phyloP scores from a whole-genome alignment of 2,329 filamentous ascomycete species.

The Cadophora sp. region DNA sequence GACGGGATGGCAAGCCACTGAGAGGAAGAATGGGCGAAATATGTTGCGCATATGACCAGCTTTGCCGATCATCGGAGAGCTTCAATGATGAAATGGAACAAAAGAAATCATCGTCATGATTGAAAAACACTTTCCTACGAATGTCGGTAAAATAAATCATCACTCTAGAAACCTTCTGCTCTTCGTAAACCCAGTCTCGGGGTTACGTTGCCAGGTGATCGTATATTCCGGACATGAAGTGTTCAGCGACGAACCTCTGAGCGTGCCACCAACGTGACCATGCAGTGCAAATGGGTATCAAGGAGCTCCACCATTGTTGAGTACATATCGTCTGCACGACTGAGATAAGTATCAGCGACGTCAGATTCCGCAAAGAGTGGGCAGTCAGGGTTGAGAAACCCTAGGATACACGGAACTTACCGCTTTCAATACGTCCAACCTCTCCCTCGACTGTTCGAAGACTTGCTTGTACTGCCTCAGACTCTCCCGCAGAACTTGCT shows the following conservation, averaged over 20 bases:
- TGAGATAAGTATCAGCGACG: slow-evolving; percentile 32
- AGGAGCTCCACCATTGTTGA: slow-evolving; percentile 35
- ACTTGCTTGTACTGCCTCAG: slow-evolving; percentile 86
- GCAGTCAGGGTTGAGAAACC: slow-evolving; percentile 13
- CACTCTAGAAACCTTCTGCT: background rate
- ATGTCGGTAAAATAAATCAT: background rate
- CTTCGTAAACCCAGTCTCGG: background rate
- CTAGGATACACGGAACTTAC: slow-evolving; percentile 52
- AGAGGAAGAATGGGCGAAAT: slow-evolving; percentile 19
- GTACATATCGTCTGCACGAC: slow-evolving; percentile 44
- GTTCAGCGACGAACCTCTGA: slow-evolving; percentile 11
- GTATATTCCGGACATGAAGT: background rate
- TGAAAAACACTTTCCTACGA: background rate
- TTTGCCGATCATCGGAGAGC: slow-evolving; percentile 31
- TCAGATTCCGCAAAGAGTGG: background rate
- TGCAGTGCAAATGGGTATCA: slow-evolving; percentile 28
- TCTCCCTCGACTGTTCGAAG: slow-evolving; percentile 80
- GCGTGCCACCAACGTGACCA: slow-evolving; percentile 18
- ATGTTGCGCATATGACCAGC: slow-evolving; percentile 33
- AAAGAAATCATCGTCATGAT: background rate
- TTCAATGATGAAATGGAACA: slow-evolving; percentile 12
- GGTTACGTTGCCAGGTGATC: background rate
- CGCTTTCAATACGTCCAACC: slow-evolving; percentile 70
- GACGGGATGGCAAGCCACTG: slow-evolving; percentile 15
- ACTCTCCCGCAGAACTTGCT: slow-evolving; percentile 80